Percentiles rank a stretch among this genome's conserved stretches.
These are phyloP conservation scores for Talaromyces pinophilus DNA, from an alignment of 2,329 filamentous ascomycete genomes.

Conservation along the genomic window DNA sequence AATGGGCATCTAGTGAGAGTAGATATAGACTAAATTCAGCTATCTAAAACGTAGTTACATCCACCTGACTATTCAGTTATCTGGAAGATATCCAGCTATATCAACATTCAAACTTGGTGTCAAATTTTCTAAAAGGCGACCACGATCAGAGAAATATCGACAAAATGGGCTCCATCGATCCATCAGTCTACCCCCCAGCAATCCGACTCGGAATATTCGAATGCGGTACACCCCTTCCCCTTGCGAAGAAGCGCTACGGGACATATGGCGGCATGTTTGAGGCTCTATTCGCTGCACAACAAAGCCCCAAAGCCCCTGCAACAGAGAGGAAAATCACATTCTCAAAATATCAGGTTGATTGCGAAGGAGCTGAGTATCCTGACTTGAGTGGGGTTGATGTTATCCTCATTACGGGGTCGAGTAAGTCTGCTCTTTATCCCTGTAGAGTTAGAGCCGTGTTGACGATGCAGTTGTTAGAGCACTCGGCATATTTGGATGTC, in stretches of 20 bases:
- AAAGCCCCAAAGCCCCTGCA: not conserved
- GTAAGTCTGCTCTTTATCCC: not conserved
- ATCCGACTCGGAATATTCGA: not conserved
- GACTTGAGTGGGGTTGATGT: not conserved
- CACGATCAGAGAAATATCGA: not conserved
- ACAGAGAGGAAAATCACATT: not conserved
- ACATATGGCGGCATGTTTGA: conserved; percentile 5
- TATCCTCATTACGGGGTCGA: not conserved
- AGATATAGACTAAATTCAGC: not conserved
- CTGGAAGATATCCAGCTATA: not conserved
- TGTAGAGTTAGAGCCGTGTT: not conserved
- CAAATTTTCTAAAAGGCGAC: not conserved
- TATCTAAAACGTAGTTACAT: not conserved
- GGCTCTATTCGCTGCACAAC: not conserved
- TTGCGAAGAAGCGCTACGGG: not conserved
- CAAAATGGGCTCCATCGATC: not conserved
- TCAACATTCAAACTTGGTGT: not conserved
- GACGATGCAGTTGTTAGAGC: not conserved
- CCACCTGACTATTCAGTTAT: not conserved
- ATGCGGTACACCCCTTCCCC: not conserved
- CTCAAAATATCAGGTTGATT: not conserved
- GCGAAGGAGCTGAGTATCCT: conserved; percentile 5
- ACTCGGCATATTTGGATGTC: not conserved
- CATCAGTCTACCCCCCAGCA: not conserved
- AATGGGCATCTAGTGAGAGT: not conserved